A percentile compares a stretch with the other conserved stretches of the same genome.
Evolutionary conservation across 306 rosid species (phyloP).

Genomic region (Vicia faba): DNA sequence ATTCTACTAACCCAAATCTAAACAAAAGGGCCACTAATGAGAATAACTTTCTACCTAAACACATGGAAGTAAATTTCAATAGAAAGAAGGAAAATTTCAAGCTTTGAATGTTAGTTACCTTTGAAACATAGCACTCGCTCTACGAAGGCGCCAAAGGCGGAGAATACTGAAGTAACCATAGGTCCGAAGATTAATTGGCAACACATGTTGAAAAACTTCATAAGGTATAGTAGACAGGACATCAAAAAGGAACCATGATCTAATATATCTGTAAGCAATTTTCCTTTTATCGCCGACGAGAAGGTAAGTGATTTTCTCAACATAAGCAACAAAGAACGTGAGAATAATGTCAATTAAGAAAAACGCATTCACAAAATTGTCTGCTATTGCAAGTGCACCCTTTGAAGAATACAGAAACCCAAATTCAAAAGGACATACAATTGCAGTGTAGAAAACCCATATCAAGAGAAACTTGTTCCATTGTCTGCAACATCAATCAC

Average conservation of each 20-base stretch:
- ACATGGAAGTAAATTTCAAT: not conserved
- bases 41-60: not conserved
- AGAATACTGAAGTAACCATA: constrained; percentile 71
- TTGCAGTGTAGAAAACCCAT: constrained; percentile 73
- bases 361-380: constrained; percentile 64
- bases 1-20: not conserved
- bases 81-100: not conserved
- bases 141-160: constrained; percentile 84
- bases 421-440: constrained; percentile 81
- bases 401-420: constrained; percentile 54
- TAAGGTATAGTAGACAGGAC: constrained; percentile 65
- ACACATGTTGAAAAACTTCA: constrained; percentile 41
- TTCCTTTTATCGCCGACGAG: constrained; percentile 51
- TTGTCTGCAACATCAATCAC: constrained; percentile 42
- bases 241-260: constrained; percentile 67
- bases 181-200: constrained; percentile 48
- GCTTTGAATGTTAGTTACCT: constrained; percentile 49
- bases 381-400: constrained; percentile 41
- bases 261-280: constrained; percentile 68
- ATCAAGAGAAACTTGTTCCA: constrained; percentile 64
- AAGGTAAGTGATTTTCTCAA: constrained; percentile 58
- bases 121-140: constrained; percentile 73
- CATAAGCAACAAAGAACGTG: constrained; percentile 79
- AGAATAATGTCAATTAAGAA: constrained; percentile 64
- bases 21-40: not conserved